Base-by-base conservation (phyloP, 2,329 filamentous ascomycete genomes). In the Pseudopithomyces maydicus region DNA sequence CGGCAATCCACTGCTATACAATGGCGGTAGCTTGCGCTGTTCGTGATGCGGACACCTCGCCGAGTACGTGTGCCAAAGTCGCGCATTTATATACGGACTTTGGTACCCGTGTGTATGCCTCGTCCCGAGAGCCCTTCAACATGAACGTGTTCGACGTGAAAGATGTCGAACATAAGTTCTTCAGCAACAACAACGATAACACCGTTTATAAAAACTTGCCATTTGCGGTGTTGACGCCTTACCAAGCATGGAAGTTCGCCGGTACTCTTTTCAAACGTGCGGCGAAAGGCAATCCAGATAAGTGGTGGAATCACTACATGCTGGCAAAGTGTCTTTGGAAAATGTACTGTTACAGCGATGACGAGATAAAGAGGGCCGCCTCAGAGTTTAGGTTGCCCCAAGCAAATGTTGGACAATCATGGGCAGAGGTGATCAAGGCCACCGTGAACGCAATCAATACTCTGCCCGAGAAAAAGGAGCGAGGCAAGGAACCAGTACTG, bases 1-100 rank as follows among this genome's bases (percentile, higher is more conserved):
- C 86, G 66, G 88, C 91, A 1, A 93, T 96, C 44, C 91, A 96
- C 73, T 94, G 91, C 71, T 87, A 85, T 62, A 79, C 84, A 2
- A 89, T 90, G 86, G 88, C 89, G 7, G 79, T 88, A 39, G 85
- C 88, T 17, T 81, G 84, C 44, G 85, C 87, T 14, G 79, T 85
- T 56, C 81, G 84, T 44, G 81, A 80, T 17, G 84, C 82, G 1
- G 84, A 87, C 47, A 75, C 81, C 29, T 78, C 80, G 7, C 73
- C 80, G 43, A 83, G 85, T 53, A 85, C 81, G 2, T 78, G 80
- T 8, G 78, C 77, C 35, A 85, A 84, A 59, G 77, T 90, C 32
- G 85, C 87, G 2, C 86, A 89, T 50, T 80, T 91, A 68, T 90
- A 88, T 67, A 81, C 82, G 6, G 87, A 90, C 58, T 91, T 90